Base-by-base conservation (phyloP, 495 filamentous ascomycete genomes). In the Aspergillus homomorphus region DNA sequence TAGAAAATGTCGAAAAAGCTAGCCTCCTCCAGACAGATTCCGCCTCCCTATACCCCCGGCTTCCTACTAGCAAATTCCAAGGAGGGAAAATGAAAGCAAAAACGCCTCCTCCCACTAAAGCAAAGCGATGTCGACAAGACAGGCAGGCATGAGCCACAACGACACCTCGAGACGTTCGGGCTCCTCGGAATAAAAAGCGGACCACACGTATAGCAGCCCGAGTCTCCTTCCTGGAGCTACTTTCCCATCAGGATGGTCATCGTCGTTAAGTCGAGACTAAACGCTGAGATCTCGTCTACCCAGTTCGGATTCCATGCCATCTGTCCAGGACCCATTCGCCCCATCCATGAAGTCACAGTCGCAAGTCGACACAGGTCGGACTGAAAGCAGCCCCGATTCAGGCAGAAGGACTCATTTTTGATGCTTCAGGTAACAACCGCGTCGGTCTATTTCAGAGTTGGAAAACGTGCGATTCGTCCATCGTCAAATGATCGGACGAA, bases 391-490 rank as follows among this genome's bases (percentile, higher is more conserved):
- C 52, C n/a, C 55, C 60, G 57, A 55, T 44, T 54, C 48, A 45
- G 59, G 62, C 59, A 64, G 61, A 61, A 41, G 45, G 51, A 60
- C 44, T 51, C 54, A 21, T 56, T 58, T 33, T 51, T 52, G 45
- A 53, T 60, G 62, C 60, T 54, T 63, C 56, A 43, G 57, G 57
- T 51, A 65, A 57, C 62, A 67, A 62, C 61, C 62, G 53, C 49
- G 26, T 45, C 58, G 64, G 61, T 67, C 62, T 59, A 54, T 51
- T 38, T 58, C 20, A 30, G 38, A 51, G 43, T 53, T 66, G 19
- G 45, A 46, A 62, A 63, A 48, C n/a, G 54, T 53, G 62, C 43
- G 56, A 61, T 64, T 66, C 68, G 64, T 66, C 52, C 59, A 68
- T 66, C 54, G 60, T 62, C 45, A 54, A 53, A 50, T 42, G 57